Base-by-base conservation (phyloP, 2,329 filamentous ascomycete species). In the Pyricularia sp. region DNA sequence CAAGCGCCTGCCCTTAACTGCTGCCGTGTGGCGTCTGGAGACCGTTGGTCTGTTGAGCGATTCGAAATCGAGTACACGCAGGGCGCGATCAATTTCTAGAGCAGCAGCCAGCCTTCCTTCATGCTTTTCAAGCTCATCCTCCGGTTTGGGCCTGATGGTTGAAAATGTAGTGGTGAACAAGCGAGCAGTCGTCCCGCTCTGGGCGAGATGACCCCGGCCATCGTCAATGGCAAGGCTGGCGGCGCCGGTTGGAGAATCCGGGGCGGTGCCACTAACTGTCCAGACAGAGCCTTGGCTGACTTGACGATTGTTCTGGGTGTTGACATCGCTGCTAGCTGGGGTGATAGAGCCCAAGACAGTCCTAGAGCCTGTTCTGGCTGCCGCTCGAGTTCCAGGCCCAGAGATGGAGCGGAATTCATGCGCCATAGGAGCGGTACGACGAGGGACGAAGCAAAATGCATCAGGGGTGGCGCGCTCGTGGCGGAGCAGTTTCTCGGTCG, bases 51-150 rank as follows among this genome's bases (percentile, higher is more conserved):
- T 31, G 11, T n/a, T 55, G 7, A 14, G 23, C 20, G 72, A 28
- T 36, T 78, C 78, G 72, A 87, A 88, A 59, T 85, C 84, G 33
- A 97, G 82, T 17, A 97, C 81, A 71, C 87, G 87, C 30, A 85
- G 83, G 33, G 86, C 82, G 64, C 87, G 88, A 75, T 97, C 89
- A 70, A 98, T 84, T n/a, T 92, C 86, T 67, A 98, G 83, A 2
- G 95, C 95, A 20, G 90, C 81, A 10, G 94, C 93, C 69, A 99
- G 80, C 31, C 93, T 88, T 59, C 86, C 85, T 74, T 91, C 87
- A 75, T 97, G 91, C 68, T 86, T 88, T 69, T 90, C 86, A 14
- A 84, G 80, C 59, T 92, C 87, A 55, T 91, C 87, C 55, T 86
- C 83, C 1, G 81, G 76, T 64, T 78, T 82, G 6, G 79, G 76